Percentiles rank a stretch among this genome's conserved stretches.
These are phyloP conservation scores for Opeltia flavorubescens DNA, from an alignment of 495 filamentous ascomycete genomes.

Conservation along the genomic window DNA sequence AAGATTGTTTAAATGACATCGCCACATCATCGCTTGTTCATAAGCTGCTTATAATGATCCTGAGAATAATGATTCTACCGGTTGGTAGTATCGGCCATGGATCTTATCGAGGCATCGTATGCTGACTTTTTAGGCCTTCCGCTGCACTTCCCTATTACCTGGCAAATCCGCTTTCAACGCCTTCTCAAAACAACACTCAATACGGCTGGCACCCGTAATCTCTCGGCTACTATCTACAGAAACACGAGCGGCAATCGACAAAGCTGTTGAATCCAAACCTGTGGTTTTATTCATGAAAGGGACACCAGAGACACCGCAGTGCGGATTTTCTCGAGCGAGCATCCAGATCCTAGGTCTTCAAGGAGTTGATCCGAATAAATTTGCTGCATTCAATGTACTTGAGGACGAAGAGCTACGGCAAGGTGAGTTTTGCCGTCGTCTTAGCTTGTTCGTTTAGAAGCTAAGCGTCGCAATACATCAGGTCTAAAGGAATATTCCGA, in stretches of 20 bases:
- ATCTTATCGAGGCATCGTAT: neutral
- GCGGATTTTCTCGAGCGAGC: slow-evolving; percentile 88
- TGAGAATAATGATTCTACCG: slow-evolving; percentile 21
- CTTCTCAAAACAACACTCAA: slow-evolving; percentile 14
- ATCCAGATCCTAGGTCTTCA: slow-evolving; percentile 91
- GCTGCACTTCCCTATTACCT: slow-evolving; percentile 22
- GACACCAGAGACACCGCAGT: slow-evolving; percentile 93
- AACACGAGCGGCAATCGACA: slow-evolving; percentile 68
- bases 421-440: slow-evolving; percentile 40
- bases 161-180: neutral
- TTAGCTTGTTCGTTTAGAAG: neutral
- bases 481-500: slow-evolving; percentile 98
- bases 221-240: slow-evolving; percentile 62
- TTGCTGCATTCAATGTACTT: slow-evolving; percentile 90
- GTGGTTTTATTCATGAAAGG: slow-evolving; percentile 99
- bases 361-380: slow-evolving; percentile 92
- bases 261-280: slow-evolving; percentile 67
- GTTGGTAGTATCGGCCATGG: slow-evolving; percentile 14
- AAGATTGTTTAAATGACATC: neutral
- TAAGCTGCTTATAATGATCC: too few relatives aligned
- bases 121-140: slow-evolving; percentile 22
- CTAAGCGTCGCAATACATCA: slow-evolving; percentile 21
- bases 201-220: slow-evolving; percentile 21
- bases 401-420: slow-evolving; percentile 76
- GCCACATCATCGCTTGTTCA: neutral